These are phyloP conservation scores for Nannochloropsis oceanica DNA, from an alignment of 108 stramenopile species.

Conservation along the genomic window DNA sequence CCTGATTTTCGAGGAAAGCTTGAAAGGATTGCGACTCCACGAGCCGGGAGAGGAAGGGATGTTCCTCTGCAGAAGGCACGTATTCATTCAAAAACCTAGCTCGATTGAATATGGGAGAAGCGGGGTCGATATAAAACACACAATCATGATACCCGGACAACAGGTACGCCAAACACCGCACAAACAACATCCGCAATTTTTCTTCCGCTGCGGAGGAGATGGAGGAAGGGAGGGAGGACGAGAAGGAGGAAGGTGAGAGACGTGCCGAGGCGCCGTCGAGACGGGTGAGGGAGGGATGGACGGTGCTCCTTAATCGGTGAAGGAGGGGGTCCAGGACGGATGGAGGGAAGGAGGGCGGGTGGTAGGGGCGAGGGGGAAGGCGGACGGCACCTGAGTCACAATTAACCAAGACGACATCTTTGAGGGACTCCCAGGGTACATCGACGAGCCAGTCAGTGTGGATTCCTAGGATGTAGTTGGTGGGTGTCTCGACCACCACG, in stretches of 20 bases:
- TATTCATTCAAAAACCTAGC: conserved; percentile 10
- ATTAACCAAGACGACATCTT: not conserved
- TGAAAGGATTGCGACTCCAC: conserved; percentile 17
- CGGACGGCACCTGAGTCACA: not conserved
- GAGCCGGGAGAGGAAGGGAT: conserved; percentile 6
- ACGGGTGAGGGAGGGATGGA: not conserved
- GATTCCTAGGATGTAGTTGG: conserved; percentile 18
- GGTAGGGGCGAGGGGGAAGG: not conserved
- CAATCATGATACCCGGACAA: conserved; percentile 18
- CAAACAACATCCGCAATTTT: conserved; percentile 4
- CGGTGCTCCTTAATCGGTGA: not conserved
- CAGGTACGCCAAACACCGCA: conserved; percentile 13
- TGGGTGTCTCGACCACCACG: conserved; percentile 22
- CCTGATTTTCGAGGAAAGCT: conserved; percentile 20
- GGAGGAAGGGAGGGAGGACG: not conserved
- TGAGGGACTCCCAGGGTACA: conserved; percentile 4
- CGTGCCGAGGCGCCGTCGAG: not conserved
- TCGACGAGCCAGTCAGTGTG: conserved; percentile 22
- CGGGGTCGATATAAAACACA: conserved; percentile 15
- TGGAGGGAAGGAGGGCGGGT: not conserved
- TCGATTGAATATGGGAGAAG: conserved; percentile 17
- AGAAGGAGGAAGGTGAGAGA: not conserved
- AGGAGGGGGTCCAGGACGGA: not conserved
- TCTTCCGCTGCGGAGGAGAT: not conserved
- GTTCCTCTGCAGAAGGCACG: not conserved